phyloP scores from a whole-genome alignment of 169 alveolate species.

The Plasmodium ovale region DNA sequence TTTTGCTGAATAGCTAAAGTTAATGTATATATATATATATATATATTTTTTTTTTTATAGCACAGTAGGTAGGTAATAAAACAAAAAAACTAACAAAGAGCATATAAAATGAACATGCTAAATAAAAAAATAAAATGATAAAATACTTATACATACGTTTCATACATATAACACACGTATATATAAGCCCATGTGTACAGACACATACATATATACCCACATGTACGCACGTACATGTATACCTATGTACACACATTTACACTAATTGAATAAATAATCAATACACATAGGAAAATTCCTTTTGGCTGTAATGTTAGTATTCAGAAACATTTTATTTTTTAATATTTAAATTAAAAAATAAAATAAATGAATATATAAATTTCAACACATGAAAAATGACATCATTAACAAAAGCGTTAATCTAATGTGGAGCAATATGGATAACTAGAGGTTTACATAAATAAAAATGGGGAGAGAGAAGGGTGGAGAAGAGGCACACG shows the following conservation, averaged over 20 bases:
- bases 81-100: conserved; percentile 52
- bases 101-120: not conserved
- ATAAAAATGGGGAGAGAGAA: not conserved
- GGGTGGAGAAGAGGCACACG: not conserved
- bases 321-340: conserved; percentile 8
- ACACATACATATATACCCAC: too few species aligned
- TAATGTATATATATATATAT: not conserved
- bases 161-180: too few species aligned
- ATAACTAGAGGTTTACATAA: conserved; percentile 14
- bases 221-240: too few species aligned
- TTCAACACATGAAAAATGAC: conserved; percentile 15
- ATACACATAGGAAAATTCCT: conserved; percentile 14
- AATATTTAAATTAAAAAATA: conserved; percentile 22
- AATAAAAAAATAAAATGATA: too few species aligned
- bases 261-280: not conserved
- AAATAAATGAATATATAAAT: conserved; percentile 2
- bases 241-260: not conserved
- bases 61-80: conserved; percentile 8
- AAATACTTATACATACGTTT: too few species aligned
- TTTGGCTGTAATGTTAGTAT: conserved; percentile 17
- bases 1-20: conserved; percentile 32
- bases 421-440: conserved; percentile 16
- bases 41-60: conserved; percentile 31
- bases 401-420: conserved; percentile 25
- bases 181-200: too few species aligned